Percentiles rank a stretch among this genome's conserved stretches.
Conservation (phyloP, 352 stramenopile genomes). For the Globisporangium nodosum region DNA sequence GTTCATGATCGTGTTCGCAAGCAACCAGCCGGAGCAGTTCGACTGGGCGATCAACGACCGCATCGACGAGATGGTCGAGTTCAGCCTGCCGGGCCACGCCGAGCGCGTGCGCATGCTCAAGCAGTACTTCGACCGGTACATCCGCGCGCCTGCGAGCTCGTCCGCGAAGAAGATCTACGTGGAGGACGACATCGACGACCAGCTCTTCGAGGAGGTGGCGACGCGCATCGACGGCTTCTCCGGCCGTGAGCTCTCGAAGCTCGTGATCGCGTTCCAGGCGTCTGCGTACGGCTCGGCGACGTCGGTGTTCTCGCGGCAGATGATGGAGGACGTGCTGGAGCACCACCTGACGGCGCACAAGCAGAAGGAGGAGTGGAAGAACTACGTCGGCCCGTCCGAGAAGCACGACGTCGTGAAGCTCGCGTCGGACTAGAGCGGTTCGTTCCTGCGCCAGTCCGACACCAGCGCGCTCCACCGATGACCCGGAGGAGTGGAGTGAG, state of each 20-base stretch:
- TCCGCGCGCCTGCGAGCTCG: constrained; percentile 85
- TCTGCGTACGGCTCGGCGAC: constrained; percentile 95
- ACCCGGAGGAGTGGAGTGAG: background rate
- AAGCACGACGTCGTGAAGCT: constrained; percentile 50
- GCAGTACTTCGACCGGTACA: constrained; percentile 98
- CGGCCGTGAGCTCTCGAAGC: constrained; percentile 98
- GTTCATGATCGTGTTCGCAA: constrained; percentile 99
- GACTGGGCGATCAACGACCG: constrained; percentile 99
- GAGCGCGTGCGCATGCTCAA: constrained; percentile 97
- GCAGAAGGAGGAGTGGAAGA: constrained; percentile 93
- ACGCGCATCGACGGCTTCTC: constrained; percentile 96
- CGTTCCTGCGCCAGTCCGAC: background rate
- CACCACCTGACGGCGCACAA: constrained; percentile 91
- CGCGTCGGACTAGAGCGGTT: constrained; percentile 33
- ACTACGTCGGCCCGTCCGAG: constrained; percentile 58
- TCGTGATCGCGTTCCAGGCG: constrained; percentile 98
- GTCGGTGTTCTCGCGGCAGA: constrained; percentile 90
- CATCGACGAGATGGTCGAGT: constrained; percentile 99
- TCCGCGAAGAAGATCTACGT: constrained; percentile 88
- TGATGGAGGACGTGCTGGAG: constrained; percentile 92
- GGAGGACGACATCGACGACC: constrained; percentile 88
- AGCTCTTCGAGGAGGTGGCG: constrained; percentile 90
- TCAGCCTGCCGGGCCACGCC: constrained; percentile 90
- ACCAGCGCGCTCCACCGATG: background rate
- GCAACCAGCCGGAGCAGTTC: constrained; percentile 98